phyloP scores from a whole-genome alignment of 1,284 basidiomycete genomes.

The Kalmanozyma brasiliensis region DNA sequence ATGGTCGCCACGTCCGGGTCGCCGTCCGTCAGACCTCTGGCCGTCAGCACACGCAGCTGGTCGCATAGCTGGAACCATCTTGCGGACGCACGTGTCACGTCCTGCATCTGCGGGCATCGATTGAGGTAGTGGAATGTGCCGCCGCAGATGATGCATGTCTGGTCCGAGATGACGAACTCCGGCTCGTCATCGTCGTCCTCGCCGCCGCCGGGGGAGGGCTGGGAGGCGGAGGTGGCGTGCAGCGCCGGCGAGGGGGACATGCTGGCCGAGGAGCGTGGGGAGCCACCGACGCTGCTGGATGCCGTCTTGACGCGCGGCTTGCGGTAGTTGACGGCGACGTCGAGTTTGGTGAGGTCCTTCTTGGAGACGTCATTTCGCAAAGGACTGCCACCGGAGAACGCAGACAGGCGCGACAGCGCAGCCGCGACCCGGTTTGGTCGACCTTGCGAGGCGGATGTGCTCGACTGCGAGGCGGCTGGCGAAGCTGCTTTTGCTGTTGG shows the following conservation, averaged over 20 bases:
- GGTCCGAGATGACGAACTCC: constrained; percentile 10
- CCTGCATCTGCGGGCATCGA: constrained; percentile 36
- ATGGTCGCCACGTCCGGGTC: constrained; percentile 36
- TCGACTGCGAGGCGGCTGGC: constrained; percentile 9
- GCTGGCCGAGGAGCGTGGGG: constrained; percentile 22
- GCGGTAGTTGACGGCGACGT: constrained; percentile 29
- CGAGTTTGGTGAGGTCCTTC: constrained; percentile 26
- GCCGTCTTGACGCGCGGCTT: constrained; percentile 30
- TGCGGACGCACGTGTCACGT: constrained; percentile 19
- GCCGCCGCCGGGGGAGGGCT: neutral
- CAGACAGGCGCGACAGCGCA: constrained; percentile 29
- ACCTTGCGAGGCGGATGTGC: constrained; percentile 6
- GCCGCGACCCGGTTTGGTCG: constrained; percentile 20
- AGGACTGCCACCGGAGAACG: constrained; percentile 28
- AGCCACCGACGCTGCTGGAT: constrained; percentile 19
- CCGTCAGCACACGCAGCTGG: constrained; percentile 22
- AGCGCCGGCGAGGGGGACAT: constrained; percentile 20
- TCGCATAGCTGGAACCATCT: constrained; percentile 42
- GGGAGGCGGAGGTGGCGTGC: neutral
- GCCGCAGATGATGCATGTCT: constrained; percentile 46
- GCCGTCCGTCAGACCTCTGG: constrained; percentile 19
- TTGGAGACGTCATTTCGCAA: constrained; percentile 14
- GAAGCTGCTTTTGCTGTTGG: constrained; percentile 3
- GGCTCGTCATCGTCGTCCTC: constrained; percentile 6
- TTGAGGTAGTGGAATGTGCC: constrained; percentile 44